Percentiles rank a stretch among this genome's conserved stretches.
These are phyloP conservation scores for Colletotrichum destructivum DNA, from an alignment of 2,329 filamentous ascomycete genomes.

Conservation along the genomic window DNA sequence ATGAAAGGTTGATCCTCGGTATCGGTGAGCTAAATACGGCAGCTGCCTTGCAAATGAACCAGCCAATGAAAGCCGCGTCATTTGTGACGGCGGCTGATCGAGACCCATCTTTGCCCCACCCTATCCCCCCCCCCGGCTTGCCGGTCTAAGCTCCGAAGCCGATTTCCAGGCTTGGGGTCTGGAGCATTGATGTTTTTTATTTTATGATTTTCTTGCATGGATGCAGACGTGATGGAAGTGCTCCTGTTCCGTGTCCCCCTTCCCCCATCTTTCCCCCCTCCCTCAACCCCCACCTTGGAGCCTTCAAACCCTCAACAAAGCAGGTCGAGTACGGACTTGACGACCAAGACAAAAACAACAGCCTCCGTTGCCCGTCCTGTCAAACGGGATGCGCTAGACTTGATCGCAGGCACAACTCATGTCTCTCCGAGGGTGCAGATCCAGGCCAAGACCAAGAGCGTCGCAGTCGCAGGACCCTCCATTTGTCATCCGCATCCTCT, in stretches of 20 bases:
- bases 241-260: background rate
- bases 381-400: slow-evolving; percentile 9
- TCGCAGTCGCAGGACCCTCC: slow-evolving; percentile 8
- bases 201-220: background rate
- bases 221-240: slow-evolving; percentile 12
- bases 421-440: slow-evolving; percentile 15
- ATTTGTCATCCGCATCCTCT: slow-evolving; percentile 32
- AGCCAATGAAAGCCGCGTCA: slow-evolving; percentile 8
- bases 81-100: slow-evolving; percentile 8
- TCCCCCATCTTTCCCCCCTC: background rate
- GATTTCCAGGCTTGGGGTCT: background rate
- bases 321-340: background rate
- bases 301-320: slow-evolving; percentile 8
- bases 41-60: background rate
- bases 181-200: slow-evolving; percentile 20
- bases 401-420: slow-evolving; percentile 6
- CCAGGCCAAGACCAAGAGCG: slow-evolving; percentile 18
- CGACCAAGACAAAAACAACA: background rate
- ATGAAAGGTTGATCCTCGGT: background rate
- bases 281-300: slow-evolving; percentile 8
- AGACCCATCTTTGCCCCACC: background rate
- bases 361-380: background rate
- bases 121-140: background rate
- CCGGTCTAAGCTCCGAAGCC: slow-evolving; percentile 31
- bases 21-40: background rate